These are phyloP conservation scores for Coemansia sp. DNA, from an alignment of 192 early-diverging fungal genomes.

Conservation along the genomic window DNA sequence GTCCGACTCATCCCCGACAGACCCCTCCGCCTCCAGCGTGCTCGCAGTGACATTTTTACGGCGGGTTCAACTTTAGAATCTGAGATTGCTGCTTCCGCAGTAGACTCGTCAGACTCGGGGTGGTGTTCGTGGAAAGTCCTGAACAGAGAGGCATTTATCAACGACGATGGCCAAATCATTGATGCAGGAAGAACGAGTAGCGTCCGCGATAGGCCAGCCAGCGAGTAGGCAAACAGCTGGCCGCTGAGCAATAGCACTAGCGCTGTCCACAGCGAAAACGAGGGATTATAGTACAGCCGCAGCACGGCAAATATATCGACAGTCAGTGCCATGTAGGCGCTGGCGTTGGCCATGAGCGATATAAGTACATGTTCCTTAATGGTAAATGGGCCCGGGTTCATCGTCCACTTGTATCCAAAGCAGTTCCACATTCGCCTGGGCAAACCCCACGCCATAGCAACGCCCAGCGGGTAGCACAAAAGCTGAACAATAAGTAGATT, in stretches of 20 bases:
- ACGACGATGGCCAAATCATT: conserved; percentile 88
- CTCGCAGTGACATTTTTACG: background rate
- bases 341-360: conserved; percentile 76
- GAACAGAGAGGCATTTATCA: conserved; percentile 80
- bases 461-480: conserved; percentile 77
- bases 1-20: conserved; percentile 44
- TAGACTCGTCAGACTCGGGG: conserved; percentile 5
- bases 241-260: conserved; percentile 74
- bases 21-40: conserved; percentile 17
- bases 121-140: conserved; percentile 73
- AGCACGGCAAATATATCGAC: conserved; percentile 76
- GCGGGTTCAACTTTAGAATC: background rate
- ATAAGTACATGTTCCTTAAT: conserved; percentile 92
- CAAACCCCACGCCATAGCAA: conserved; percentile 65
- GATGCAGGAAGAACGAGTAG: conserved; percentile 80
- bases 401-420: conserved; percentile 62
- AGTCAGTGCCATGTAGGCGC: conserved; percentile 72
- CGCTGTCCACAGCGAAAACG: conserved; percentile 65
- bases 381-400: conserved; percentile 85
- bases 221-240: conserved; percentile 65
- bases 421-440: conserved; percentile 59
- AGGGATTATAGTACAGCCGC: conserved; percentile 68
- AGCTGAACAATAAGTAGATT: conserved; percentile 74
- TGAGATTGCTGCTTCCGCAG: background rate
- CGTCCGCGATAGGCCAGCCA: conserved; percentile 76